Conservation (phyloP, 306 rosid genomes). For the Cyamopsis tetragonoloba region DNA sequence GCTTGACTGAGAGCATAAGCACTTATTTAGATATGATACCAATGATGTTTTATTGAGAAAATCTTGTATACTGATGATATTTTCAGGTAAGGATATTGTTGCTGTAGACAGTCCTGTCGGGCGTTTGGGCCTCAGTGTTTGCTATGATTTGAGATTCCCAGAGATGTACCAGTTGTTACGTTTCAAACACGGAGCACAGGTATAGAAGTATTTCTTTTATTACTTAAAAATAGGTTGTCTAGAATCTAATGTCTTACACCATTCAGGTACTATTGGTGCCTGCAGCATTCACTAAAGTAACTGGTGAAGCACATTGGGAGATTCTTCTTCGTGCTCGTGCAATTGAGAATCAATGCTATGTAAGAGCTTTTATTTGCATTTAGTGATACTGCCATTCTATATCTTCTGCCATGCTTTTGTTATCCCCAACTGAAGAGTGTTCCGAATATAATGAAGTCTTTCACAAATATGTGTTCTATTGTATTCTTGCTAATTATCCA, state of each 20-base stretch:
- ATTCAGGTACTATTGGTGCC: constrained; percentile 80
- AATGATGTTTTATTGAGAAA: no score
- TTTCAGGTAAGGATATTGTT: constrained; percentile 72
- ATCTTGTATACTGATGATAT: no score
- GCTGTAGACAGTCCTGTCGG: constrained; percentile 88
- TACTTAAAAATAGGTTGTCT: constrained; percentile 18
- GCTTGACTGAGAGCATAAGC: neutral
- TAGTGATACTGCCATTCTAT: neutral
- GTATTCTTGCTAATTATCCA: neutral
- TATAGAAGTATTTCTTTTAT: constrained; percentile 23
- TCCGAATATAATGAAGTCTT: neutral
- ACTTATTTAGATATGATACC: neutral
- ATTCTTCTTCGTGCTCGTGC: constrained; percentile 95
- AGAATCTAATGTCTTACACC: constrained; percentile 12
- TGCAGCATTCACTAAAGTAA: constrained; percentile 79
- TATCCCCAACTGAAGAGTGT: neutral
- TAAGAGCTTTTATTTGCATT: constrained; percentile 36
- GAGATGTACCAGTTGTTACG: constrained; percentile 78
- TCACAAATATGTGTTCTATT: neutral
- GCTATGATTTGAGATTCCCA: constrained; percentile 97
- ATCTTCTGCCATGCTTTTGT: neutral
- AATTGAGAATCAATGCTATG: constrained; percentile 91
- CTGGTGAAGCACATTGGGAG: constrained; percentile 99
- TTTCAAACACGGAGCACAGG: constrained; percentile 82
- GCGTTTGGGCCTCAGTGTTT: constrained; percentile 81